These are phyloP conservation scores for Pistacia integerrima DNA, from an alignment of 345 rosid genomes.

Conservation along the genomic window DNA sequence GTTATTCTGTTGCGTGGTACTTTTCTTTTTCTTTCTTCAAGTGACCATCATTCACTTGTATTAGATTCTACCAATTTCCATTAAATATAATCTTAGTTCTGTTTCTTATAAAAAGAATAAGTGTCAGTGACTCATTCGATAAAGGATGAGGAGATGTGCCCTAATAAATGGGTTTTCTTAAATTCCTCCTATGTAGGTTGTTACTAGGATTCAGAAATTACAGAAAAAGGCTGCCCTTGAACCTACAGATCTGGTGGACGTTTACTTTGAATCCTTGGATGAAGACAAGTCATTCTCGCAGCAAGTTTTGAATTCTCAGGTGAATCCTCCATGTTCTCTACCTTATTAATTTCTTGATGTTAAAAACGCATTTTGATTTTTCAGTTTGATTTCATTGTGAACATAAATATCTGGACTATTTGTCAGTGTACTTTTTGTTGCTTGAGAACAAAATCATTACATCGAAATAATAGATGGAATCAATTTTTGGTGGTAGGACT, in stretches of 20 bases:
- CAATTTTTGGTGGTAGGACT: not conserved
- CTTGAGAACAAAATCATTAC: not conserved
- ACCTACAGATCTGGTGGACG: constrained; percentile 91
- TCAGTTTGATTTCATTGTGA: not conserved
- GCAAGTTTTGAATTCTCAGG: constrained; percentile 77
- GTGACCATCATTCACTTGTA: too few relatives aligned
- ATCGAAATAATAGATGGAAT: not conserved
- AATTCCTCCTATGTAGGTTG: constrained; percentile 51
- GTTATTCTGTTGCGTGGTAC: too few relatives aligned
- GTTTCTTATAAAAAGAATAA: too few relatives aligned
- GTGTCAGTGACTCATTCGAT: constrained; percentile 1
- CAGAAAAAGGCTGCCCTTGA: constrained; percentile 83
- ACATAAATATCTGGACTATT: not conserved
- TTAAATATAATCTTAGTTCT: too few relatives aligned
- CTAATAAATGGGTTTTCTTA: constrained; percentile 28
- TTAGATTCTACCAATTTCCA: too few relatives aligned
- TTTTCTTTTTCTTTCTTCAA: too few relatives aligned
- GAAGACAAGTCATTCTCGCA: constrained; percentile 53
- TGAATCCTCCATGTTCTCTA: constrained; percentile 15
- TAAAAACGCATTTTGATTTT: not conserved
- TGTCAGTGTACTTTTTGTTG: not conserved
- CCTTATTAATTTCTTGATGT: not conserved
- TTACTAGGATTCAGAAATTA: constrained; percentile 87
- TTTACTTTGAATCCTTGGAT: constrained; percentile 79
- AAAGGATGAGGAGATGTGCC: not conserved